These are phyloP conservation scores for Penicillium antarcticum DNA, from an alignment of 495 filamentous ascomycete species.

Conservation along the genomic window DNA sequence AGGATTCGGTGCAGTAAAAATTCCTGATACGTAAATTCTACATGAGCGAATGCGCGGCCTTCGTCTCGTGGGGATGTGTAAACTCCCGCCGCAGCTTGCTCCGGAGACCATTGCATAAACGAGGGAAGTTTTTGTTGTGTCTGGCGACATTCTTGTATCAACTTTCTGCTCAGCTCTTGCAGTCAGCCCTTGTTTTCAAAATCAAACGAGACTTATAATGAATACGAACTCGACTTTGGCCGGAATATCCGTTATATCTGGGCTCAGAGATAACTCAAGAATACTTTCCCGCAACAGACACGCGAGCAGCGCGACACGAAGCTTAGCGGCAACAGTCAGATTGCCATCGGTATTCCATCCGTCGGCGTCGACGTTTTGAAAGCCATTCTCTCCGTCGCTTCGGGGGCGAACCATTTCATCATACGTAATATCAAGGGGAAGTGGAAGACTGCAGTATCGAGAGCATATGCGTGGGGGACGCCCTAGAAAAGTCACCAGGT, in stretches of 20 bases:
- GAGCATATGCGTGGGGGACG: conserved; percentile 44
- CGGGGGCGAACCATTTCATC: neutral
- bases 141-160: neutral
- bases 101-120: neutral
- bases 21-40: neutral
- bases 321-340: neutral
- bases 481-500: conserved; percentile 40
- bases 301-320: neutral
- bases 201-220: neutral
- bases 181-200: neutral
- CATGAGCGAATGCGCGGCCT: neutral
- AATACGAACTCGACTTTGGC: neutral
- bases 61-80: neutral
- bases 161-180: neutral
- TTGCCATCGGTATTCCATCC: conserved; percentile 7
- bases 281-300: conserved; percentile 3
- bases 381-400: neutral
- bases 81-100: neutral
- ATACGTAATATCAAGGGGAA: conserved; percentile 24
- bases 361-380: neutral
- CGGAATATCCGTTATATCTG: neutral
- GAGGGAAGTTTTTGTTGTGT: neutral
- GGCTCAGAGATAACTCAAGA: conserved; percentile 9
- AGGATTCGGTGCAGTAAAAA: neutral
- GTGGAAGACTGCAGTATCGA: conserved; percentile 42